These are phyloP conservation scores for Hydnomerulius pinastri DNA, from an alignment of 768 basidiomycete species.

Conservation along the genomic window DNA sequence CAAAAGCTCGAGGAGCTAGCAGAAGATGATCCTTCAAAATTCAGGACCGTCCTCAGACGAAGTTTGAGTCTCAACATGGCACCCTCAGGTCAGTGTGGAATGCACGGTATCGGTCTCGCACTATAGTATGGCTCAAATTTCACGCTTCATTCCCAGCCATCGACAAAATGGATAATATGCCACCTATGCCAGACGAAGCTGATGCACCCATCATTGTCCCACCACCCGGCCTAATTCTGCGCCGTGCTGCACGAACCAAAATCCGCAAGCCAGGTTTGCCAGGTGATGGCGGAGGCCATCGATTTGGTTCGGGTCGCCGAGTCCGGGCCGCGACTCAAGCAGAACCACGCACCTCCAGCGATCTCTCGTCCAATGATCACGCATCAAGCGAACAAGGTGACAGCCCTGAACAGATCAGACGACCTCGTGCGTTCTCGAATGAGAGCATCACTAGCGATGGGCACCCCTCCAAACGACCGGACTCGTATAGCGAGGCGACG, in stretches of 20 bases:
- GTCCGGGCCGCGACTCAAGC: conserved; percentile 28
- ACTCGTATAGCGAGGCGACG: conserved; percentile 80
- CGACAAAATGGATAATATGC: conserved; percentile 67
- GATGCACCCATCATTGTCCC: conserved; percentile 88
- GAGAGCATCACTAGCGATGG: conserved; percentile 40
- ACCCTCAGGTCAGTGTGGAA: conserved; percentile 71
- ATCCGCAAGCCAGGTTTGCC: conserved; percentile 83
- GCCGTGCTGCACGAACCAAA: conserved; percentile 91
- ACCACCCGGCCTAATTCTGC: conserved; percentile 85
- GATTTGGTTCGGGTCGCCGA: conserved; percentile 56
- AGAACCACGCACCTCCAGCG: conserved; percentile 66
- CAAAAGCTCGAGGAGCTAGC: conserved; percentile 92
- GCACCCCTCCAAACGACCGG: conserved; percentile 50
- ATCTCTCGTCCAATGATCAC: conserved; percentile 55
- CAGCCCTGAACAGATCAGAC: conserved; percentile 40
- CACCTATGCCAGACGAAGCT: conserved; percentile 73
- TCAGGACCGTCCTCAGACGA: conserved; percentile 77
- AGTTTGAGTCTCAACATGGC: conserved; percentile 87
- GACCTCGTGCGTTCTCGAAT: conserved; percentile 37
- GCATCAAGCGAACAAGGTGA: conserved; percentile 63
- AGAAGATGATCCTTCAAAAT: conserved; percentile 84
- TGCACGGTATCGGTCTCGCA: conserved; percentile 7
- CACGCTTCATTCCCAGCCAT: conserved; percentile 45
- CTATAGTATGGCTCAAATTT: conserved; percentile 22
- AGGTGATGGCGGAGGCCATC: conserved; percentile 81